These are phyloP conservation scores for Rhodotorula toruloides DNA, from an alignment of 768 basidiomycete genomes.

Conservation along the genomic window DNA sequence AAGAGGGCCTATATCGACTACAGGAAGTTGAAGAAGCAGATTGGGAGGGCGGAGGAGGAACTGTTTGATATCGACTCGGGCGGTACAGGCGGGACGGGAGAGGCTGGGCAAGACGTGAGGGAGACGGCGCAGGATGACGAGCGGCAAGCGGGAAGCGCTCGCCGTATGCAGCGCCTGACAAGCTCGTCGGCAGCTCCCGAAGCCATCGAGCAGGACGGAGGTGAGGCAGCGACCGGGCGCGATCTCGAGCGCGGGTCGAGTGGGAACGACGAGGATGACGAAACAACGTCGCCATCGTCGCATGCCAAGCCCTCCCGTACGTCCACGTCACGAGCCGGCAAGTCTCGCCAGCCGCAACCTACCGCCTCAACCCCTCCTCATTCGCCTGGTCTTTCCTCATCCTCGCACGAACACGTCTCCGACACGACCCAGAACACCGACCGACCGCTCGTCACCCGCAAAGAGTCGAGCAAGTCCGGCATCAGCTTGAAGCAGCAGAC, in stretches of 20 bases:
- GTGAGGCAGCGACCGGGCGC: neutral
- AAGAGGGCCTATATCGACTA: conserved; percentile 21
- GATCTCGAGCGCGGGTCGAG: conserved; percentile 19
- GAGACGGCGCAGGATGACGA: neutral
- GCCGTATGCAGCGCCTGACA: neutral
- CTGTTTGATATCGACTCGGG: conserved; percentile 14
- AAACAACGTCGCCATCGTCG: neutral
- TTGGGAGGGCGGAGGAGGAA: conserved; percentile 23
- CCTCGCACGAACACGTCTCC: conserved; percentile 6
- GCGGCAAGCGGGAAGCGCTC: neutral
- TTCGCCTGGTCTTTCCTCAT: conserved; percentile 1
- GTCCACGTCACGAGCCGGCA: no score
- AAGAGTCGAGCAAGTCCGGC: neutral
- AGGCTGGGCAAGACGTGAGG: neutral
- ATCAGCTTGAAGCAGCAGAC: neutral
- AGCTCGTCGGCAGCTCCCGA: neutral
- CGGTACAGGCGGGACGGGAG: neutral
- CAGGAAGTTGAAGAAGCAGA: conserved; percentile 36
- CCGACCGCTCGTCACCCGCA: neutral
- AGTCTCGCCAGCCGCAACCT: neutral
- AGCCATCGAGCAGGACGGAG: neutral
- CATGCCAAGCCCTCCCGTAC: no score
- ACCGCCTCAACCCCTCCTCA: neutral
- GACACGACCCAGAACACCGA: conserved; percentile 3
- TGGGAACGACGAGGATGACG: neutral